A percentile compares a stretch with the other conserved stretches of the same genome.
Conservation (phyloP, 2,329 filamentous ascomycete species). For the Blastomyces gilchristii region DNA sequence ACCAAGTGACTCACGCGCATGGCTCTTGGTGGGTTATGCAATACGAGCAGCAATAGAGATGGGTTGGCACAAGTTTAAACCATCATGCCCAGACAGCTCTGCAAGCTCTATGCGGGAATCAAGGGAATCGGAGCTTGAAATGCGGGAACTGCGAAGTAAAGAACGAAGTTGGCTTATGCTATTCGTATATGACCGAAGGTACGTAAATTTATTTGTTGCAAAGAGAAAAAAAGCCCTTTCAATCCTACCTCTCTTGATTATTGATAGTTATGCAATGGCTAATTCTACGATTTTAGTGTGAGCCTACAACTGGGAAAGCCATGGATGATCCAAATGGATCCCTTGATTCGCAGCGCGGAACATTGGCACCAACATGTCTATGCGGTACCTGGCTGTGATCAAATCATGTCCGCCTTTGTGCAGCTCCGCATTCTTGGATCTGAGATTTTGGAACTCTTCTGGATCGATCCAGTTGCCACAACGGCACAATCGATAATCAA, state of each 20-base stretch:
- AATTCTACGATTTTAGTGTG: constrained; percentile 21
- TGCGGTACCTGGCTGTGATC: constrained; percentile 26
- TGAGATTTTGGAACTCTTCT: constrained; percentile 24
- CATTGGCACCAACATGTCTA: constrained; percentile 26
- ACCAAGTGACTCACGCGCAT: constrained; percentile 33
- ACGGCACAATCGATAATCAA: constrained; percentile 13
- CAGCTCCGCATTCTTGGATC: constrained; percentile 30
- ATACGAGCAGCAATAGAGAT: constrained; percentile 35
- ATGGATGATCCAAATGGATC: constrained; percentile 34
- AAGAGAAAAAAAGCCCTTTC: background rate
- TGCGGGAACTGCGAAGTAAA: constrained; percentile 26
- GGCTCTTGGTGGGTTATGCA: constrained; percentile 33
- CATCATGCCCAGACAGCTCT: background rate
- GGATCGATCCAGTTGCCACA: constrained; percentile 14
- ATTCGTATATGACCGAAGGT: constrained; percentile 36
- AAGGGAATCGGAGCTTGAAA: constrained; percentile 11
- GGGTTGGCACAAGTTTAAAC: constrained; percentile 17
- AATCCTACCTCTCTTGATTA: background rate
- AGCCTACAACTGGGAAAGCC: constrained; percentile 36
- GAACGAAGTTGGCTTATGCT: constrained; percentile 32
- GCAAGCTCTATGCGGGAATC: constrained; percentile 3
- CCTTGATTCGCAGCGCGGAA: constrained; percentile 30
- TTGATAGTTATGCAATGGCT: background rate
- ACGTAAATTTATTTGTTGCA: constrained; percentile 7
- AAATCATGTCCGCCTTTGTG: constrained; percentile 30